Base-by-base conservation (phyloP, 495 filamentous ascomycete genomes). In the Hypoxylon cercidicola region DNA sequence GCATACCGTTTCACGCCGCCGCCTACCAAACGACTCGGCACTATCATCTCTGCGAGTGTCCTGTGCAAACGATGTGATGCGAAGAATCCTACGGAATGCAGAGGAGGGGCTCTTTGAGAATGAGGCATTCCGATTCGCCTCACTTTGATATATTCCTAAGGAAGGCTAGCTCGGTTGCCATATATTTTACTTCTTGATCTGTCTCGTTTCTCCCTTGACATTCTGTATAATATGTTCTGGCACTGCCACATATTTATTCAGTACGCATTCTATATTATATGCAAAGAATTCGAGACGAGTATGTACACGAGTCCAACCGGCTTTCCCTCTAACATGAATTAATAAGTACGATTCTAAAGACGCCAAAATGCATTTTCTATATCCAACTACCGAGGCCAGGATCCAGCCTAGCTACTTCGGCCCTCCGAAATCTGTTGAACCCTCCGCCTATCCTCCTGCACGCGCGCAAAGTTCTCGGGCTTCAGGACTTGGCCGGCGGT, bases 361-460 rank as follows among this genome's bases (percentile, higher is more conserved):
- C 8, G 2, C 34, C 34, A 2, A 12, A n/a, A 37, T 37, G 5
- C 15, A 6, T 15, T 15, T n/a, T 41, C n/a, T n/a, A 6, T 41
- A 41, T 41, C 39, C n/a, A 6, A 41, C n/a, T 2, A 6, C 15
- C n/a, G 4, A 56, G 28, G 53, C 47, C 20, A 60, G 64, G 47
- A 66, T 53, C 64, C 58, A 67, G 64, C 57, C 58, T 60, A 62
- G 56, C 47, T 46, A 9, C 58, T 61, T 3, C 34, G 53, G 44
- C 46, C 45, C 32, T 50, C 53, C 58, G 32, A 61, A 6, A 3
- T 20, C 30, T 51, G 41, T 11, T 62, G 59, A 1, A 15, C 48
- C 21, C 16, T 68, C 30, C 65, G 65, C 53, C 60, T 68, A 44
- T 68, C 65, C n/a, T 68, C 43, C 34, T 68, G 65, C 10, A 68